These are phyloP conservation scores for Cordyceps tenuipes DNA, from an alignment of 2,329 filamentous ascomycete species.

Conservation along the genomic window DNA sequence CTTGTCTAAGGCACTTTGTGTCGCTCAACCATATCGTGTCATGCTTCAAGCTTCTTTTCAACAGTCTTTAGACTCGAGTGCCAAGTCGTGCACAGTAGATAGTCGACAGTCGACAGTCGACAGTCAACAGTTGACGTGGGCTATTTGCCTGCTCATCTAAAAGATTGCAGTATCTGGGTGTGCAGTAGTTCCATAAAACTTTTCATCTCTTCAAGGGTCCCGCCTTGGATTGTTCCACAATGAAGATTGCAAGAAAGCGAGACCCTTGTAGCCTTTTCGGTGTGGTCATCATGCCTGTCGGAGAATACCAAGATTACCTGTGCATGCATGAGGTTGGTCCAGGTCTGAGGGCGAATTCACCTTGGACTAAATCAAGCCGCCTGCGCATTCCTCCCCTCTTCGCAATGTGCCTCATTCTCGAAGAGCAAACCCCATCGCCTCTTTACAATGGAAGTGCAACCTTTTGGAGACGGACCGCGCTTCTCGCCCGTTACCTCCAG, in stretches of 20 bases:
- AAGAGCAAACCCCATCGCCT: neutral
- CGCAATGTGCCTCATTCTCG: neutral
- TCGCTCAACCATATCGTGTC: too few relatives aligned
- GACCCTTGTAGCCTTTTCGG: neutral
- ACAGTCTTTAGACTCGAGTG: too few relatives aligned
- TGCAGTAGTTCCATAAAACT: neutral
- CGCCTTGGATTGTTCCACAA: neutral
- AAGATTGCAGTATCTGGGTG: neutral
- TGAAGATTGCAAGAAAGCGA: neutral
- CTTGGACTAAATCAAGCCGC: neutral
- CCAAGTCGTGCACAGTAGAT: neutral
- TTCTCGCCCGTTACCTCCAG: conserved; percentile 14
- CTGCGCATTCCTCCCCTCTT: neutral
- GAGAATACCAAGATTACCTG: neutral
- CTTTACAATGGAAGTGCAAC: neutral
- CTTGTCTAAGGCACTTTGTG: too few relatives aligned
- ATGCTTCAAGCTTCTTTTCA: too few relatives aligned
- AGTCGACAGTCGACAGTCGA: neutral
- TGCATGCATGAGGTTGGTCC: neutral
- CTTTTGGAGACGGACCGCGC: conserved; percentile 1
- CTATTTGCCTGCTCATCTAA: neutral
- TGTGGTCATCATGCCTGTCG: neutral
- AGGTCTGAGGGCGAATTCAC: neutral
- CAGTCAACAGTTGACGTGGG: too few relatives aligned
- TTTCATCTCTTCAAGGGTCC: neutral